Evolutionary conservation across 2,329 filamentous ascomycete species (phyloP).

Genomic region (Colletotrichum lupini): DNA sequence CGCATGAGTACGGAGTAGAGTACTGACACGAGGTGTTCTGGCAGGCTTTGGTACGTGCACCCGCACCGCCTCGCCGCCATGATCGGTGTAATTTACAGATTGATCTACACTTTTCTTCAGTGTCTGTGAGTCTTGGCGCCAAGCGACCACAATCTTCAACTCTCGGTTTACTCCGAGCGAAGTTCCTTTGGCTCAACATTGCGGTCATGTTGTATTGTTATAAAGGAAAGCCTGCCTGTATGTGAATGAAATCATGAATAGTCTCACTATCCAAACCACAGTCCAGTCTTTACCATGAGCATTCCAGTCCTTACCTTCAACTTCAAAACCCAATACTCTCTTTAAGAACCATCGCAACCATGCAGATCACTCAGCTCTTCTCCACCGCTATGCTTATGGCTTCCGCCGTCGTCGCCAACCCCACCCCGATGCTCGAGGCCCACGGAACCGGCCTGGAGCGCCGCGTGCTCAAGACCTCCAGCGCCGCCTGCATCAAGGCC

Average conservation of each 20-base stretch:
- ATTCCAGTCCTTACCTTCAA: neutral
- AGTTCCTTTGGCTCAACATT: neutral
- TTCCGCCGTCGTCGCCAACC: neutral
- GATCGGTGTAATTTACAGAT: neutral
- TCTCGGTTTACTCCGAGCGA: neutral
- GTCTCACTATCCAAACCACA: neutral
- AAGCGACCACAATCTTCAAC: neutral
- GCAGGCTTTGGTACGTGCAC: neutral
- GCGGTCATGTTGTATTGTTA: neutral
- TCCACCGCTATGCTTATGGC: neutral
- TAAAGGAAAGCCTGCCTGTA: neutral
- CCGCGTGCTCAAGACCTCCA: neutral
- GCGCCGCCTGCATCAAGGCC: neutral
- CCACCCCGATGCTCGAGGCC: neutral
- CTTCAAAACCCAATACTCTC: neutral
- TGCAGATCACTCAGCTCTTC: conserved; percentile 5
- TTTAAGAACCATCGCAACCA: neutral
- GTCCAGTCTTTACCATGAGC: neutral
- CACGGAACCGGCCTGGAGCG: neutral
- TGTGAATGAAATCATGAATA: neutral
- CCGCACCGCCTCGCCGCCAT: too few relatives aligned
- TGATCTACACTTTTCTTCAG: neutral
- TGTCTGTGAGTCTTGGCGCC: neutral
- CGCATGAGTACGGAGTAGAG: neutral
- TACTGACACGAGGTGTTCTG: neutral